Base-by-base conservation (phyloP, 2,329 filamentous ascomycete genomes). In the Alternaria sp. region DNA sequence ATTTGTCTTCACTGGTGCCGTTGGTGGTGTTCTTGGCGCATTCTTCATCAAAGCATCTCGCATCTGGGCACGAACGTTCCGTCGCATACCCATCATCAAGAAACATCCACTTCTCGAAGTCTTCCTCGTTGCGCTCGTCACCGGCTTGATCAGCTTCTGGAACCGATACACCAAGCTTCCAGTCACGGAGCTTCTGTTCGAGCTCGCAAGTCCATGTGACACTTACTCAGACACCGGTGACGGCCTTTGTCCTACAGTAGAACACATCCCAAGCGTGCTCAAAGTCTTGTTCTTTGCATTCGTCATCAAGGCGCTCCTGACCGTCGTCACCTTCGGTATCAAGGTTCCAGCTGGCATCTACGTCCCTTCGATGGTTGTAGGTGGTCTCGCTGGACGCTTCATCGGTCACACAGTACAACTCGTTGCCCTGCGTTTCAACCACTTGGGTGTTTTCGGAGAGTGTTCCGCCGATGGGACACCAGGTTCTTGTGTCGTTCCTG, bases 311-410 rank as follows among this genome's bases (percentile, higher is more conserved):
- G 90, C 92, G 0, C 82, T 94, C 44, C 80, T 99, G 40, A 98
- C 95, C 0, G 88, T 90, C 44, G 89, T 97, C 65, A 97, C 94
- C 0, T 98, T 98, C 78, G 94, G 94, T 26, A 93, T 97, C 73
- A 98, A 98, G 83, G 88, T 98, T 0, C 95, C 95, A 9, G 93
- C 94, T 1, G 95, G 95, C 63, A 97, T 99, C 67, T 99, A 99
- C 70, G 93, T 99, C 2, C 95, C 95, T 3, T 97, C 94, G 69
- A 99, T 99, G 95, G 95, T 98, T 28, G 92, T 98, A 17, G 95
- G 95, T 64, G 95, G 95, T 71, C 81, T 99, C 17, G 89, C 97
- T 81, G 94, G 94, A 29, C 88, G 94, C 7, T 88, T 95, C 42
- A 86, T 97, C 11, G 95, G 95, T 1, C 95, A 98, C 75, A 77